Conservation (phyloP, 495 filamentous ascomycete species). For the Jackrogersella multiformis region DNA sequence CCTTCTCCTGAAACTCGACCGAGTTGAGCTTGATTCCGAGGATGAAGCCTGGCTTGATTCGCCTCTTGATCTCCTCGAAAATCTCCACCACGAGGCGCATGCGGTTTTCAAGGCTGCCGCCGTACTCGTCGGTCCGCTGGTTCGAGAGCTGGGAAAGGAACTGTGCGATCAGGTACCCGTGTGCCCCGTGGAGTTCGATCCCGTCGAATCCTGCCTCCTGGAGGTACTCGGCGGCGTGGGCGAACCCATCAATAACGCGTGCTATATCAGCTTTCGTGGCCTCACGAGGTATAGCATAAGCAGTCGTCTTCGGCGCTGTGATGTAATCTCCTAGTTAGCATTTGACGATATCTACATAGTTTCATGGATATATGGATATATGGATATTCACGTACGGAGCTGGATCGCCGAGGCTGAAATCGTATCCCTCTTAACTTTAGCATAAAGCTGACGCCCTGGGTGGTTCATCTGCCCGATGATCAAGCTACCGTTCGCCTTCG, state of each 20-base stretch:
- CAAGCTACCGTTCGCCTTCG: slow-evolving; percentile 63
- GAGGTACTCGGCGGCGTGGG: slow-evolving; percentile 62
- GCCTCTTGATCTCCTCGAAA: slow-evolving; percentile 56
- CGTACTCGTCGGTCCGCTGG: slow-evolving; percentile 67
- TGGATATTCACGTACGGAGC: slow-evolving; percentile 41
- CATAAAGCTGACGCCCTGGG: slow-evolving; percentile 64
- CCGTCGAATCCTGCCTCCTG: slow-evolving; percentile 66
- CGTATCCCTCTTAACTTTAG: slow-evolving; percentile 60
- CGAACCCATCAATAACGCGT: slow-evolving; percentile 59
- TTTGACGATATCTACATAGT: neutral
- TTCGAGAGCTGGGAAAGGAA: slow-evolving; percentile 69
- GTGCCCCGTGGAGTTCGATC: slow-evolving; percentile 62
- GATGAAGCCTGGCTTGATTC: slow-evolving; percentile 58
- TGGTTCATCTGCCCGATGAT: slow-evolving; percentile 67
- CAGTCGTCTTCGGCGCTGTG: slow-evolving; percentile 6
- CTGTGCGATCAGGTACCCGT: slow-evolving; percentile 71
- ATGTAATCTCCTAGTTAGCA: neutral
- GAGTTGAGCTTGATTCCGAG: slow-evolving; percentile 71
- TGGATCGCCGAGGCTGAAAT: slow-evolving; percentile 66
- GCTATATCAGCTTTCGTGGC: slow-evolving; percentile 63
- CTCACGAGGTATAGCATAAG: slow-evolving; percentile 34
- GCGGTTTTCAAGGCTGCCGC: slow-evolving; percentile 66
- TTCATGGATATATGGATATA: neutral
- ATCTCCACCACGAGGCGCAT: slow-evolving; percentile 63
- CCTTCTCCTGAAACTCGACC: slow-evolving; percentile 67